These are phyloP conservation scores for Penicillium paneum DNA, from an alignment of 2,329 filamentous ascomycete species.

Conservation along the genomic window DNA sequence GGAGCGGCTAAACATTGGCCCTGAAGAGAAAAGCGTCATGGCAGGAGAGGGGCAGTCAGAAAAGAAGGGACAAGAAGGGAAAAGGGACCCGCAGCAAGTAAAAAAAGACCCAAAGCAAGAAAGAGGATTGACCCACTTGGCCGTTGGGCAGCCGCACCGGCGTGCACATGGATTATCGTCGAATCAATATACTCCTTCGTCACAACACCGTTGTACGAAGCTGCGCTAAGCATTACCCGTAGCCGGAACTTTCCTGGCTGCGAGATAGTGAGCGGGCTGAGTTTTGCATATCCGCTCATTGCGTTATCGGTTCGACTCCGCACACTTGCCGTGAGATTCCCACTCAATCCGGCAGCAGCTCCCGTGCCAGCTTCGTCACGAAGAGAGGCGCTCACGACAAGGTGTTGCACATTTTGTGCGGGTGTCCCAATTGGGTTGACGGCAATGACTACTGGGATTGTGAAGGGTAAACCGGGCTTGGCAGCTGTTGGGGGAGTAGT, in stretches of 20 bases:
- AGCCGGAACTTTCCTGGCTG: constrained; percentile 31
- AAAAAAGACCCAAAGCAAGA: neutral
- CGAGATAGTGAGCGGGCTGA: constrained; percentile 27
- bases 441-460: constrained; percentile 31
- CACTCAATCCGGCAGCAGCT: constrained; percentile 22
- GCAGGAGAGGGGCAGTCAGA: neutral
- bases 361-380: constrained; percentile 26
- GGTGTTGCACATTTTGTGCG: constrained; percentile 23
- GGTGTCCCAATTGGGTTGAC: constrained; percentile 29
- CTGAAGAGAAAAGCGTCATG: neutral
- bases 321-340: constrained; percentile 33
- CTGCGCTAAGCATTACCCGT: constrained; percentile 32
- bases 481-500: constrained; percentile 27
- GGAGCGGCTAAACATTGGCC: neutral
- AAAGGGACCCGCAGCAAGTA: neutral
- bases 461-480: constrained; percentile 27
- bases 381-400: constrained; percentile 29
- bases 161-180: constrained; percentile 29
- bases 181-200: constrained; percentile 33
- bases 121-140: constrained; percentile 27
- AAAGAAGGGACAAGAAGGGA: neutral
- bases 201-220: constrained; percentile 28
- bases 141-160: constrained; percentile 25
- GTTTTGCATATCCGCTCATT: constrained; percentile 31
- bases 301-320: constrained; percentile 30